These are phyloP conservation scores for Lecanicillium sp. DNA, from an alignment of 2,329 filamentous ascomycete species.

Conservation along the genomic window DNA sequence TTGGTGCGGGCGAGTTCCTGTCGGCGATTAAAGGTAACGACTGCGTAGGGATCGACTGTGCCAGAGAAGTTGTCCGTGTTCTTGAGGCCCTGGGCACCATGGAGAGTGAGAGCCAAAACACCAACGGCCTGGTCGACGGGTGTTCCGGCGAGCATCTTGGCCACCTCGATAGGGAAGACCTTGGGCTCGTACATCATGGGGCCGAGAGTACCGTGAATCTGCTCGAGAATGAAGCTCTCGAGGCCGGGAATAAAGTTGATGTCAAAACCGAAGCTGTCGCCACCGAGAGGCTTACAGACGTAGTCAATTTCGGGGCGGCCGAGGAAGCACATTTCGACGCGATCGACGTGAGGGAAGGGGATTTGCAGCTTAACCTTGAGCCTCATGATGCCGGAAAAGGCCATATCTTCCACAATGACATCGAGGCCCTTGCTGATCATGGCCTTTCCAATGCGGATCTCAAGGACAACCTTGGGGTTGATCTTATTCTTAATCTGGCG, in stretches of 20 bases:
- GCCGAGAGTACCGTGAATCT: slow-evolving; percentile 86
- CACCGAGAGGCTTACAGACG: slow-evolving; percentile 93
- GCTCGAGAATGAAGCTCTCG: slow-evolving; percentile 88
- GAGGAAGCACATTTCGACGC: slow-evolving; percentile 90
- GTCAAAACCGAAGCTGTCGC: slow-evolving; percentile 92
- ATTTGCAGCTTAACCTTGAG: slow-evolving; percentile 97
- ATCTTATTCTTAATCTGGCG: slow-evolving; percentile 90
- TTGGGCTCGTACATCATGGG: slow-evolving; percentile 99
- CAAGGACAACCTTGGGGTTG: slow-evolving; percentile 92
- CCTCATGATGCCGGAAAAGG: slow-evolving; percentile 91
- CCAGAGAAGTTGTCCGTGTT: slow-evolving; percentile 92
- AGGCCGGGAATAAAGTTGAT: slow-evolving; percentile 98
- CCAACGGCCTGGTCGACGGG: slow-evolving; percentile 94
- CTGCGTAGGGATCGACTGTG: slow-evolving; percentile 82
- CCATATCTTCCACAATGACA: slow-evolving; percentile 96
- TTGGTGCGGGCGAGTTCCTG: slow-evolving; percentile 82
- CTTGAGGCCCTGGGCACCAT: slow-evolving; percentile 87
- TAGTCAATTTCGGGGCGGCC: slow-evolving; percentile 88
- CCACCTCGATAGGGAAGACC: slow-evolving; percentile 96
- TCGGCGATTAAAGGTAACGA: slow-evolving; percentile 77
- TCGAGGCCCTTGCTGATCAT: slow-evolving; percentile 96
- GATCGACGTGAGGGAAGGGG: slow-evolving; percentile 90
- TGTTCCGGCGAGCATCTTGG: slow-evolving; percentile 93
- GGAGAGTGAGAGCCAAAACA: slow-evolving; percentile 83
- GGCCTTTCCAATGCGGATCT: slow-evolving; percentile 90